Evolutionary conservation across 768 basidiomycete species (phyloP).

Genomic region (Calvatia gigantea): DNA sequence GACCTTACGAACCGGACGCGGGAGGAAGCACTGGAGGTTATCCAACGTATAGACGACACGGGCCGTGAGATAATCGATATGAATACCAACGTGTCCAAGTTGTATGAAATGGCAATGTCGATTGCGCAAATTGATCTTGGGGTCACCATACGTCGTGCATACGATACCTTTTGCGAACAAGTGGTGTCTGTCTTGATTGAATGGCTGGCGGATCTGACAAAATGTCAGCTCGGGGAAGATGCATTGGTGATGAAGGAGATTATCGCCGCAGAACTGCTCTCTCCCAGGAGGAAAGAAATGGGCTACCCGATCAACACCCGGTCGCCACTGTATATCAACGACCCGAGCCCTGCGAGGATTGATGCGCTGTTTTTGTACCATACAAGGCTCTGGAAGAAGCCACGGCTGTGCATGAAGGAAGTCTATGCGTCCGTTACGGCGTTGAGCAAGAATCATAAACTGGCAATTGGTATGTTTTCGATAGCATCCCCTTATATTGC

Average conservation of each 20-base stretch:
- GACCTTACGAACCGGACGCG: constrained; percentile 50
- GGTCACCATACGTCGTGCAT: constrained; percentile 82
- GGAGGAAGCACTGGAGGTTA: constrained; percentile 55
- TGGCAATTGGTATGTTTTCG: constrained; percentile 64
- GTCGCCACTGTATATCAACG: constrained; percentile 35
- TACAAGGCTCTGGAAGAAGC: constrained; percentile 81
- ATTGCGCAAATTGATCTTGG: constrained; percentile 89
- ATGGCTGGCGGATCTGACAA: constrained; percentile 80
- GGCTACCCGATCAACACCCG: constrained; percentile 18
- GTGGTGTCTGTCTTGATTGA: constrained; percentile 80
- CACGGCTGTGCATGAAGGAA: constrained; percentile 76
- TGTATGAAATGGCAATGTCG: constrained; percentile 76
- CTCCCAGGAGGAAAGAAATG: constrained; percentile 50
- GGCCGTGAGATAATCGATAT: constrained; percentile 86
- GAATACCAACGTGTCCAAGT: constrained; percentile 44
- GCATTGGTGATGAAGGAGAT: constrained; percentile 67
- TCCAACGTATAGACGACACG: constrained; percentile 64
- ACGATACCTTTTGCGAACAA: constrained; percentile 88
- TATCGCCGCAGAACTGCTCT: constrained; percentile 66
- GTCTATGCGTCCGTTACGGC: constrained; percentile 74
- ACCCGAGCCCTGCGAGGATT: constrained; percentile 55
- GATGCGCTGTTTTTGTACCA: constrained; percentile 82
- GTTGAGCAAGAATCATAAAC: constrained; percentile 68
- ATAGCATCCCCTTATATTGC: neutral
- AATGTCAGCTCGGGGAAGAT: constrained; percentile 66